Evolutionary conservation across 257 asterid species (phyloP), one percentile per base, ranked within the genome.

Genomic region (Echites panduratus): DNA sequence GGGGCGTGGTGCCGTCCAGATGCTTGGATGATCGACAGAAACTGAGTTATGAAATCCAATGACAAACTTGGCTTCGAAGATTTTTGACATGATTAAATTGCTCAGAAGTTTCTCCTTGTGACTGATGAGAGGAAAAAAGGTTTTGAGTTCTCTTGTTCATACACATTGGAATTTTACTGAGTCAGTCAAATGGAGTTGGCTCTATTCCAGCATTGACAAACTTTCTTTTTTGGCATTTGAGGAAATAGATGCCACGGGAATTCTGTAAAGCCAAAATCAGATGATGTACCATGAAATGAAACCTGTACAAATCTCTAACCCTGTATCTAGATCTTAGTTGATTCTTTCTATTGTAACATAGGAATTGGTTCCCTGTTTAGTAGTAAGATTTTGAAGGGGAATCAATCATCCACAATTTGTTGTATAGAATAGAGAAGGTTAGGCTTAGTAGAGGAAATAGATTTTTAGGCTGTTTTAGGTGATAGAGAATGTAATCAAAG

Each of bases 231-330:
- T 57, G 58, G 69, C 44, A 41, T 75, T 20, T 70, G 45, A 63
- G 80, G 38, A 32, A 32, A 32, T 75, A 75, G 78, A 70, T 43
- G 79, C 66, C 72, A 63, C 47, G 72, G 62, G 73, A 75, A 77
- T 62, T n/a, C n/a, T 71, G 83, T 70, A 70, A 79, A 77, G 84
- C 73, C 10, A 70, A 62, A 75, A 71, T n/a, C 58, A 56, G 80
- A 79, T n/a, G n/a, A 81, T 84, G 79, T 79, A 67, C 41, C 73
- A 72, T 52, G 79, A 81, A 67, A 72, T 52, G 79, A 81, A 67
- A 72, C 76, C 67, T 91, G 91, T 87, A 89, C 86, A 89, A 80
- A 84, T 75, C 82, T 69, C 87, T 82, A 86, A 83, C 88, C 83
- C 65, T 84, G 85, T 82, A 79, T 72, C 68, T 79, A 88, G 87